phyloP scores from a whole-genome alignment of 495 filamentous ascomycete species.

The Cetradonia linearis region DNA sequence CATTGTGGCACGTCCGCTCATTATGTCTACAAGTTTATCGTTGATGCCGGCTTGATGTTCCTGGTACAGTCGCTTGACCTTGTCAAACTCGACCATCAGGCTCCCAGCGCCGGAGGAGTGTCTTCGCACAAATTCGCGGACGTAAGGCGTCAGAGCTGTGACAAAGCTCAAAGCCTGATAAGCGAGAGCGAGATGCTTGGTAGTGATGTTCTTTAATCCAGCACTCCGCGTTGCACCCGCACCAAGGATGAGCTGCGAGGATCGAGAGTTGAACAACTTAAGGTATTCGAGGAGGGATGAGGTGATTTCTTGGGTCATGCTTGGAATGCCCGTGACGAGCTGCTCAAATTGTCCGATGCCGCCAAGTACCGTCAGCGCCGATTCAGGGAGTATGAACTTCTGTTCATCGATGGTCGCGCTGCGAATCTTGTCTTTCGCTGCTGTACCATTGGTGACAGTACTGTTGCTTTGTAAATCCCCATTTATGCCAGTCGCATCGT shows the following conservation, averaged over 20 bases:
- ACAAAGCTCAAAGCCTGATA: constrained; percentile 86
- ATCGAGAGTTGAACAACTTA: constrained; percentile 87
- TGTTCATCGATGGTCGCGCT: constrained; percentile 75
- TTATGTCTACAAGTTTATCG: constrained; percentile 93
- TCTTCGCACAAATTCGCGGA: constrained; percentile 81
- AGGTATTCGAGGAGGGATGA: constrained; percentile 61
- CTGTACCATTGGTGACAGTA: constrained; percentile 38
- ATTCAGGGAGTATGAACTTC: constrained; percentile 75
- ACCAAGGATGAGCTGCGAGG: constrained; percentile 86
- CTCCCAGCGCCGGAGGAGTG: constrained; percentile 52
- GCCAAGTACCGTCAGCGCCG: constrained; percentile 64
- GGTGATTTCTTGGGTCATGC: constrained; percentile 75
- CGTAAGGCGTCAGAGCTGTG: constrained; percentile 74
- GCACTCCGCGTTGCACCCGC: constrained; percentile 87
- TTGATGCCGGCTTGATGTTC: constrained; percentile 92
- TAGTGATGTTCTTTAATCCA: constrained; percentile 91
- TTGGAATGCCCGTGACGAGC: constrained; percentile 73
- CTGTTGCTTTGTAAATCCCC: constrained; percentile 26
- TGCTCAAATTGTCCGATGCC: constrained; percentile 75
- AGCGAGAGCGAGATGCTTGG: constrained; percentile 86
- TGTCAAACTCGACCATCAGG: constrained; percentile 85
- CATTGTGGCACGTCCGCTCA: constrained; percentile 63
- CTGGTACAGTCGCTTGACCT: constrained; percentile 75
- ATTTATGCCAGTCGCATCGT: constrained; percentile 28
- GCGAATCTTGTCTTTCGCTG: constrained; percentile 53